These are phyloP conservation scores for Xylona heveae DNA, from an alignment of 495 filamentous ascomycete genomes.

Conservation along the genomic window DNA sequence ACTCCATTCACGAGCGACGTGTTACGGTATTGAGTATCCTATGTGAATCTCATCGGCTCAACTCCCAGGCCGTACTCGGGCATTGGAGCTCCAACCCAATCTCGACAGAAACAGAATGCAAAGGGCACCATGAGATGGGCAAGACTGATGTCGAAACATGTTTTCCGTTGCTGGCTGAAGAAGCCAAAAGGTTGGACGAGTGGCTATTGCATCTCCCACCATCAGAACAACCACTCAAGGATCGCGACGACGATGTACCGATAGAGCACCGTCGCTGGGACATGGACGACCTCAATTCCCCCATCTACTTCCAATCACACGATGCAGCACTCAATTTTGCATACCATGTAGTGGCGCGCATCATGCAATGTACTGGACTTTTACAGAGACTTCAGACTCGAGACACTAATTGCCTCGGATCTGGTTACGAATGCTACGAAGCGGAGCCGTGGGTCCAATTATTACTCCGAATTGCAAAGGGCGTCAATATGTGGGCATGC, in stretches of 20 bases:
- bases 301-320: constrained; percentile 11
- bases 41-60: constrained; percentile 15
- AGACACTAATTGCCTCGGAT: not conserved
- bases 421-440: constrained; percentile 5
- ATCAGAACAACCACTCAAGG: constrained; percentile 9
- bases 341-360: constrained; percentile 12
- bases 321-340: constrained; percentile 14
- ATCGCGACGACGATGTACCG: too few species aligned
- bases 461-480: constrained; percentile 11
- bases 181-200: constrained; percentile 8
- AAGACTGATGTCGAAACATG: not conserved
- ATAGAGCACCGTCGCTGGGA: too few species aligned
- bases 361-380: constrained; percentile 12
- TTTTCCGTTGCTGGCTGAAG: constrained; percentile 1
- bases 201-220: constrained; percentile 10
- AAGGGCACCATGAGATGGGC: too few species aligned
- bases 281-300: constrained; percentile 1
- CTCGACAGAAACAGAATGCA: too few species aligned
- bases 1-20: constrained; percentile 8
- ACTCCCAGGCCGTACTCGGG: constrained; percentile 6
- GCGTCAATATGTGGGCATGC: constrained; percentile 8
- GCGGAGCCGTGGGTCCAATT: constrained; percentile 9
- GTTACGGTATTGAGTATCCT: constrained; percentile 12
- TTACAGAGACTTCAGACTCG: constrained; percentile 2
- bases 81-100: constrained; percentile 7